A percentile compares a stretch with the other conserved stretches of the same genome.
phyloP scores from a whole-genome alignment of 306 rosid genomes.

The Ochetophila trinervis region DNA sequence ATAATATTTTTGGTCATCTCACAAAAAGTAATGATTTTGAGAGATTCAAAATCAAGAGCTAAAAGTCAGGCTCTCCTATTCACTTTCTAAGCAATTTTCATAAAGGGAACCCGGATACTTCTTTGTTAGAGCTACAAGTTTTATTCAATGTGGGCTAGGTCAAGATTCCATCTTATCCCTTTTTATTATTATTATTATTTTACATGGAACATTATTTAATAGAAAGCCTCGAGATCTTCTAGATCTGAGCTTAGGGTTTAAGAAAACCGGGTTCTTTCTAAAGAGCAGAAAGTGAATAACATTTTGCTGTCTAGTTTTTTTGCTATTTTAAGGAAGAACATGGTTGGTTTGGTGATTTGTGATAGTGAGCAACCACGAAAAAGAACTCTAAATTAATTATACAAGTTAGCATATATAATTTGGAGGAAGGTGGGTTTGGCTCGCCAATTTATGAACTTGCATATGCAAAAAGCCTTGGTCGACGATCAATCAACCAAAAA shows the following conservation, averaged over 20 bases:
- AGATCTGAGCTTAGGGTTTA: conserved; percentile 26
- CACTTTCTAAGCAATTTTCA: conserved; percentile 20
- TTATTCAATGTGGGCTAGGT: conserved; percentile 25
- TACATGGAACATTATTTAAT: conserved; percentile 29
- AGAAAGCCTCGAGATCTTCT: conserved; percentile 16
- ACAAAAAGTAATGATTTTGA: not conserved
- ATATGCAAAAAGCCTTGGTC: conserved; percentile 7
- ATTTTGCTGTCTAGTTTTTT: not conserved
- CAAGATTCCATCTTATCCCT: conserved; percentile 57
- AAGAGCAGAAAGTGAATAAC: not conserved
- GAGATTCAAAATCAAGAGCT: conserved; percentile 19
- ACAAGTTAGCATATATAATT: too few relatives aligned
- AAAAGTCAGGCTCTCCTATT: conserved; percentile 29
- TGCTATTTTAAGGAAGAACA: conserved; percentile 13
- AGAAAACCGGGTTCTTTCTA: conserved; percentile 16
- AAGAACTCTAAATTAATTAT: conserved; percentile 1
- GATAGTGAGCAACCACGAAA: not conserved
- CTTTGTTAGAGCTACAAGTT: conserved; percentile 11
- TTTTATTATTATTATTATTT: not conserved
- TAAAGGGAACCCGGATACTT: conserved; percentile 26
- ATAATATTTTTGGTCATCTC: conserved; percentile 1
- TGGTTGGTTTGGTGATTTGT: not conserved
- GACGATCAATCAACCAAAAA: not conserved
- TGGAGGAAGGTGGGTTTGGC: not conserved
- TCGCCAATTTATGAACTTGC: conserved; percentile 10